Base-by-base conservation (phyloP, 225 moss, liverwort and hornwort species). In the Anthoceros angustus region DNA sequence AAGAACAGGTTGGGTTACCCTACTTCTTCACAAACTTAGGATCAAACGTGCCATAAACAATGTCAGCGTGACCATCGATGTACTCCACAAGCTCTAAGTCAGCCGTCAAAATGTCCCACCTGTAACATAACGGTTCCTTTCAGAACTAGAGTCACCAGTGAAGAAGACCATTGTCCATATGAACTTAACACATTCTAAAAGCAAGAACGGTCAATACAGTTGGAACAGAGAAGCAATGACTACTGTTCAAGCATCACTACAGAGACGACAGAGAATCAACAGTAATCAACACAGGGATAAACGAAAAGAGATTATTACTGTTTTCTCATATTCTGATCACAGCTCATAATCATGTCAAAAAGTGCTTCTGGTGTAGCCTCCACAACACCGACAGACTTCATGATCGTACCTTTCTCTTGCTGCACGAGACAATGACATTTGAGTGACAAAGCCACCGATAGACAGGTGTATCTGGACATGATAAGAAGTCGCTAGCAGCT, bases 321-420 rank as follows among this genome's bases (percentile, higher is more conserved):
- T 40, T 75, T 84, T 70, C 88, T 78, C 48, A 77, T 65, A 10
- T 80, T 71, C 42, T 77, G 86, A 62, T 88, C 84, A 75, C 86
- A 74, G 75, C 88, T 82, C 88, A 88, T 88, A 65, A 88, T 75
- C 70, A 75, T 71, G 69, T 86, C 88, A 63, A 88, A 88, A 55
- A 88, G 72, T 5, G 43, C 71, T 39, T 86, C 82, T 38, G 86
- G 72, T 24, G 86, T 39, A 12, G 75, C 77, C n/a, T 82, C 86
- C 43, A 88, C 80, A 70, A 84, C 84, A 66, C 88, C 88, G 39
- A 86, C 86, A 42, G 86, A 79, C 73, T 88, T 88, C 86, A 88
- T 82, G 12, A 86, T 86, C 61, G 75, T 75, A 65, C 80, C 77
- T 77, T 86, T 86, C 67, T 86, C 86, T 64, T 74, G 76, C 86